These are phyloP conservation scores for Thelonectria discophora DNA, from an alignment of 2,329 filamentous ascomycete species.

Conservation along the genomic window DNA sequence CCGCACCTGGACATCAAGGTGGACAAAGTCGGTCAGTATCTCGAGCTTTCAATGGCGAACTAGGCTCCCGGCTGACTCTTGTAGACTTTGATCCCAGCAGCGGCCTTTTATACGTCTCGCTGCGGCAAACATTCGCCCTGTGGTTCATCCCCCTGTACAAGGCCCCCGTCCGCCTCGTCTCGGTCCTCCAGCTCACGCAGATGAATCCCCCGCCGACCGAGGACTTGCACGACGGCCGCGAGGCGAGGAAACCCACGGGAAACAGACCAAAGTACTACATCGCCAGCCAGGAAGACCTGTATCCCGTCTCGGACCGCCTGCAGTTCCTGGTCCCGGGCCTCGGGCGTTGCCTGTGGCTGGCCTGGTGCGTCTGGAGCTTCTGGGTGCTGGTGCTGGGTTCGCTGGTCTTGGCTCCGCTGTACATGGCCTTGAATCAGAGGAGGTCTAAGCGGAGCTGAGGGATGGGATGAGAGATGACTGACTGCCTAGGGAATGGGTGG, in stretches of 20 bases:
- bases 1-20: conserved; percentile 75
- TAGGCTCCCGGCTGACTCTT: background rate
- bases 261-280: conserved; percentile 70
- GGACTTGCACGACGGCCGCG: conserved; percentile 21
- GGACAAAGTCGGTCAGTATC: conserved; percentile 60
- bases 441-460: conserved; percentile 15
- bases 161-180: conserved; percentile 72
- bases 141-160: conserved; percentile 81
- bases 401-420: conserved; percentile 53
- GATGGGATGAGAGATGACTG: background rate
- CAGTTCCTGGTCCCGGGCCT: conserved; percentile 74
- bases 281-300: conserved; percentile 79
- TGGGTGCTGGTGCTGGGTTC: conserved; percentile 69
- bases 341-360: conserved; percentile 61
- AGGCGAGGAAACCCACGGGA: conserved; percentile 25
- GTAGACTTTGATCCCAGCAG: conserved; percentile 73
- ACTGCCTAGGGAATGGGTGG: background rate
- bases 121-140: conserved; percentile 79
- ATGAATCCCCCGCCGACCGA: conserved; percentile 46
- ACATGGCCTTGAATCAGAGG: conserved; percentile 43
- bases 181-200: conserved; percentile 69
- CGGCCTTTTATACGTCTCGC: conserved; percentile 75
- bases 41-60: no score
- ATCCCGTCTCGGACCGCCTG: conserved; percentile 79
- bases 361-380: conserved; percentile 72